Evolutionary conservation across 768 basidiomycete genomes (phyloP).

Genomic region (Nidula microcarpa): DNA sequence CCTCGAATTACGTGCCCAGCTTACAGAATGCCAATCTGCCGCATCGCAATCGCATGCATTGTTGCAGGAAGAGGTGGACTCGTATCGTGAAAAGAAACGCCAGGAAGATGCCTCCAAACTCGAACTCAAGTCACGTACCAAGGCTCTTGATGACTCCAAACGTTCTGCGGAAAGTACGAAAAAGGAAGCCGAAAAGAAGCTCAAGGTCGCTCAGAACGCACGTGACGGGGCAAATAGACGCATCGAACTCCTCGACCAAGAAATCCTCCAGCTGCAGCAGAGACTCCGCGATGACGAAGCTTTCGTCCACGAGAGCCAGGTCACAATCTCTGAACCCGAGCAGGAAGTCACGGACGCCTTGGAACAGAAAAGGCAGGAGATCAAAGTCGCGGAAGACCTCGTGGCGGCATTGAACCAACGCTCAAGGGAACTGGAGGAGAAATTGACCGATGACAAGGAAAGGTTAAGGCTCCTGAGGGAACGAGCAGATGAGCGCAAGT

Average conservation of each 20-base stretch:
- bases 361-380: constrained; percentile 56
- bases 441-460: constrained; percentile 59
- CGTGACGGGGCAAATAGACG: constrained; percentile 60
- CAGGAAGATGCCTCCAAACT: constrained; percentile 77
- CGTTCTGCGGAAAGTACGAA: constrained; percentile 76
- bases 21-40: constrained; percentile 54
- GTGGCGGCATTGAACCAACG: constrained; percentile 59
- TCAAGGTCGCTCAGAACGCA: constrained; percentile 63
- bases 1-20: constrained; percentile 65
- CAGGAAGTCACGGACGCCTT: constrained; percentile 50
- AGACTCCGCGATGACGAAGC: constrained; percentile 54
- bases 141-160: constrained; percentile 82
- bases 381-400: constrained; percentile 64
- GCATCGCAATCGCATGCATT: constrained; percentile 58
- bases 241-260: constrained; percentile 56
- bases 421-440: constrained; percentile 73
- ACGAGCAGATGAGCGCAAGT: constrained; percentile 47
- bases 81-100: constrained; percentile 69
- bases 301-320: constrained; percentile 41
- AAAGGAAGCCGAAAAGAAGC: constrained; percentile 85
- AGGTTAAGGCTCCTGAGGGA: constrained; percentile 56
- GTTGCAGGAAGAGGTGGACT: constrained; percentile 73
- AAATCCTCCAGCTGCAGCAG: constrained; percentile 54
- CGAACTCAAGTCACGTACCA: constrained; percentile 82
- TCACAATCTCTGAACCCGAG: constrained; percentile 46